A percentile compares a stretch with the other conserved stretches of the same genome.
These are phyloP conservation scores for Choanephora cucurbitarum DNA, from an alignment of 371 early-diverging fungal genomes.

Conservation along the genomic window DNA sequence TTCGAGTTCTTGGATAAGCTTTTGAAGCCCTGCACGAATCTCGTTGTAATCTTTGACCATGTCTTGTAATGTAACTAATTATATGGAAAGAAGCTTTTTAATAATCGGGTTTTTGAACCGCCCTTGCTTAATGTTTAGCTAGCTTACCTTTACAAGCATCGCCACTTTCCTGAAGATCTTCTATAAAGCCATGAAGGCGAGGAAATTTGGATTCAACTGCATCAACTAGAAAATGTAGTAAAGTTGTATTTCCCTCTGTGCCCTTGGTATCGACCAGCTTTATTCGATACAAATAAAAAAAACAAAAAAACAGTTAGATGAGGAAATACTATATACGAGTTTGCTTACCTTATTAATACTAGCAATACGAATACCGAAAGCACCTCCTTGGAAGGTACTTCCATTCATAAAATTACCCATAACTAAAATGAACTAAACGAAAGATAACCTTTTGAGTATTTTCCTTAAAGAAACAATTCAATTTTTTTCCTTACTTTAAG, in stretches of 20 bases:
- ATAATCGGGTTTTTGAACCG: neutral
- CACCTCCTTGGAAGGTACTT: conserved; percentile 83
- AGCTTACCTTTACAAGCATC: conserved; percentile 74
- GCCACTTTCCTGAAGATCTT: conserved; percentile 72
- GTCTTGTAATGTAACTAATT: conserved; percentile 57
- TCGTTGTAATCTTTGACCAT: conserved; percentile 59
- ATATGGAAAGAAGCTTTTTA: too few relatives aligned
- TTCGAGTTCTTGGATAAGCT: conserved; percentile 50
- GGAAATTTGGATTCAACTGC: conserved; percentile 72
- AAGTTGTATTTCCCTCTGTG: conserved; percentile 67
- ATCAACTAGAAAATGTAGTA: conserved; percentile 80
- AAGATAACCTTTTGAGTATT: neutral
- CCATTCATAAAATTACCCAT: conserved; percentile 95
- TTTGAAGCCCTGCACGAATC: conserved; percentile 57
- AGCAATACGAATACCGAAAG: conserved; percentile 86
- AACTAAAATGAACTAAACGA: conserved; percentile 72
- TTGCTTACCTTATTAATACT: conserved; percentile 78
- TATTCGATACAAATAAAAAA: too few relatives aligned
- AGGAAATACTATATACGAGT: too few relatives aligned
- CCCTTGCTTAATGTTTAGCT: conserved; percentile 16
- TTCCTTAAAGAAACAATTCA: neutral
- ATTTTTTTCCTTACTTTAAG: conserved; percentile 53
- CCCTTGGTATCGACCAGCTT: conserved; percentile 86
- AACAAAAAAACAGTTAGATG: too few relatives aligned
- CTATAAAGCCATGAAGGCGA: conserved; percentile 62